Percentiles rank a stretch among this genome's conserved stretches.
These are phyloP conservation scores for Emergomyces africanus DNA, from an alignment of 2,329 filamentous ascomycete species.

Conservation along the genomic window DNA sequence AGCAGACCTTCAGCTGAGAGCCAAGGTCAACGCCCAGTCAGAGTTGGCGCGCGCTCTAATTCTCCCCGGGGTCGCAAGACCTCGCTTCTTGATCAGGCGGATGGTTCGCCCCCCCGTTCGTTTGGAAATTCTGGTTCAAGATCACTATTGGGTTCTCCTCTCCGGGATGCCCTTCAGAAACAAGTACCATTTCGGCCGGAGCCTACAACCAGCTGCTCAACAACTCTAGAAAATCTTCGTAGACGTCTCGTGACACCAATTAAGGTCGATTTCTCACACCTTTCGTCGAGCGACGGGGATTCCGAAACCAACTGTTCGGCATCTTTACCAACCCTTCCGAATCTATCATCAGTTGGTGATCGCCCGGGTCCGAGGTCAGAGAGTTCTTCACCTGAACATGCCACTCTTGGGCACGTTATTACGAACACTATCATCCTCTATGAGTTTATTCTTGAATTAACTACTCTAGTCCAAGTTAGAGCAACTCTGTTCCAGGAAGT, in stretches of 20 bases:
- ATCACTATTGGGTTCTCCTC: conserved; percentile 10
- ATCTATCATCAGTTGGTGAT: conserved; percentile 2
- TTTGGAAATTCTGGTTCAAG: conserved; percentile 11
- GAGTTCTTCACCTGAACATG: conserved; percentile 28
- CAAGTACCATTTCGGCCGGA: conserved; percentile 5
- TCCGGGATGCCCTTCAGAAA: conserved; percentile 13
- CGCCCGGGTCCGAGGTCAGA: conserved; percentile 9
- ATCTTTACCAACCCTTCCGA: neutral
- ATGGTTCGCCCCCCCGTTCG: conserved; percentile 7
- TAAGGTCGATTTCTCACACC: conserved; percentile 6
- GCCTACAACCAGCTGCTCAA: conserved; percentile 9
- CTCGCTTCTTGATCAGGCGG: conserved; percentile 8
- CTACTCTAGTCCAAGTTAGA: conserved; percentile 60
- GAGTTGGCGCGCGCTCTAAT: conserved; percentile 3
- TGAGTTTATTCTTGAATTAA: conserved; percentile 65
- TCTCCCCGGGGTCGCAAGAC: conserved; percentile 17
- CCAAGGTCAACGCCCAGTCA: neutral
- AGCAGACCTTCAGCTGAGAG: conserved; percentile 7
- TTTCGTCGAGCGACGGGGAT: neutral
- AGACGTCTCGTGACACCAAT: conserved; percentile 25
- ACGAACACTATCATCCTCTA: conserved; percentile 71
- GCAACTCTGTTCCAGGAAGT: conserved; percentile 67
- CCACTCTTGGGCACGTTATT: conserved; percentile 63
- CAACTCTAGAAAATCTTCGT: conserved; percentile 20
- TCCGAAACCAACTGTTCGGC: neutral